Evolutionary conservation across 2,329 filamentous ascomycete genomes (phyloP).

Genomic region (Emmonsia crescens): DNA sequence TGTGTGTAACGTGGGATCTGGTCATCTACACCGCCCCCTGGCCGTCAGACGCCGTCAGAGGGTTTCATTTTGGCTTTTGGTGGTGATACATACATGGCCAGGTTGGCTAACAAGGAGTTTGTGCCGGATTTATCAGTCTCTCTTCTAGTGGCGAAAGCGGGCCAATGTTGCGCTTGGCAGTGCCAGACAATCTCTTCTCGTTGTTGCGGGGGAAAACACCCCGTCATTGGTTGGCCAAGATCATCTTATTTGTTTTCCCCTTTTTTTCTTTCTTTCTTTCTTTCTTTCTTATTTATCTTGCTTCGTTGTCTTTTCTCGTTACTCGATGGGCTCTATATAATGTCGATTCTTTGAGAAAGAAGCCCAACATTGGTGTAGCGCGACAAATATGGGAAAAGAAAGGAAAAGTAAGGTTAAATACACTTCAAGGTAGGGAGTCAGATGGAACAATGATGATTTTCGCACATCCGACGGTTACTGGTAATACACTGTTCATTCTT

Average conservation of each 20-base stretch:
- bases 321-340: background rate
- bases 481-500: background rate
- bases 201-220: background rate
- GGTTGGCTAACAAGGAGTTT: background rate
- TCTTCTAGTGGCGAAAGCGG: background rate
- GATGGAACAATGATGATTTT: background rate
- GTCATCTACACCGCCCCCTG: background rate
- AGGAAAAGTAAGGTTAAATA: background rate
- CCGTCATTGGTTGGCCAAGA: background rate
- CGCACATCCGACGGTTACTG: background rate
- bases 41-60: background rate
- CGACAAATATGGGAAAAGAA: background rate
- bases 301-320: background rate
- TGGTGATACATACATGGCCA: background rate
- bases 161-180: background rate
- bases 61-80: background rate
- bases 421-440: background rate
- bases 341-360: background rate
- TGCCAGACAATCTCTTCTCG: background rate
- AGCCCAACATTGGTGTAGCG: background rate
- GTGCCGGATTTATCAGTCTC: background rate
- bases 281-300: background rate
- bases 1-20: background rate
- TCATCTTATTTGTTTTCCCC: background rate
- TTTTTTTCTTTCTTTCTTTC: background rate